A percentile compares a stretch with the other conserved stretches of the same genome.
phyloP scores from a whole-genome alignment of 2,329 filamentous ascomycete species.

The Colletotrichum musae region DNA sequence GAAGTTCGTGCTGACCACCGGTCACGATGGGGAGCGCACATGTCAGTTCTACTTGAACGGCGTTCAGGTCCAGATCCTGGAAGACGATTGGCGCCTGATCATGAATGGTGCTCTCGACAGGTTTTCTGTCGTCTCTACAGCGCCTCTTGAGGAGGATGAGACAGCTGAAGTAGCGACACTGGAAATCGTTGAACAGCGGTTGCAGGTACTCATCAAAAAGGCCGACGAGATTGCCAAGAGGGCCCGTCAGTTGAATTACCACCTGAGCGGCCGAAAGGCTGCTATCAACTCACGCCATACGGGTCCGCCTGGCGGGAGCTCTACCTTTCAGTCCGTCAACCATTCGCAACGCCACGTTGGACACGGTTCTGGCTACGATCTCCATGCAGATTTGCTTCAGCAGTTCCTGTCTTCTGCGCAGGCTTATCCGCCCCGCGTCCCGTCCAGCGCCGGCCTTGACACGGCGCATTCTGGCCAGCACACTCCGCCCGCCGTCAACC shows the following conservation, averaged over 20 bases:
- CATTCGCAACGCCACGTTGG: conserved; percentile 45
- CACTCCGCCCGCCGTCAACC: conserved; percentile 47
- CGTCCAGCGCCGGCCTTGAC: conserved; percentile 39
- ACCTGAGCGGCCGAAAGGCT: conserved; percentile 80
- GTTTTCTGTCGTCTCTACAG: conserved; percentile 78
- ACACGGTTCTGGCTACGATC: conserved; percentile 57
- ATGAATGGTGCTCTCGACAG: conserved; percentile 86
- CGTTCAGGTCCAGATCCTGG: conserved; percentile 85
- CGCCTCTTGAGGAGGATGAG: conserved; percentile 89
- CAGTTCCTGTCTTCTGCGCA: conserved; percentile 60
- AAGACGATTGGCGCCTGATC: conserved; percentile 90
- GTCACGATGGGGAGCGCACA: conserved; percentile 76
- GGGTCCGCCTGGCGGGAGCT: conserved; percentile 52
- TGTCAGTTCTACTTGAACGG: conserved; percentile 89
- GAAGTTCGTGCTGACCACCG: conserved; percentile 81
- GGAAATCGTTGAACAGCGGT: conserved; percentile 85
- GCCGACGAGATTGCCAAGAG: conserved; percentile 78
- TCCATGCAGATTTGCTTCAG: conserved; percentile 69
- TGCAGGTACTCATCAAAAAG: conserved; percentile 82
- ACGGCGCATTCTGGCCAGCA: conserved; percentile 45
- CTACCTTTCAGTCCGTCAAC: conserved; percentile 55
- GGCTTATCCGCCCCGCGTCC: conserved; percentile 33
- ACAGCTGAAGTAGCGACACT: conserved; percentile 86
- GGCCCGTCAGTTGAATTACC: conserved; percentile 84
- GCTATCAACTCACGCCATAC: conserved; percentile 78